These are phyloP conservation scores for Hymenoscyphus fraxineus DNA, from an alignment of 2,329 filamentous ascomycete species.

Conservation along the genomic window DNA sequence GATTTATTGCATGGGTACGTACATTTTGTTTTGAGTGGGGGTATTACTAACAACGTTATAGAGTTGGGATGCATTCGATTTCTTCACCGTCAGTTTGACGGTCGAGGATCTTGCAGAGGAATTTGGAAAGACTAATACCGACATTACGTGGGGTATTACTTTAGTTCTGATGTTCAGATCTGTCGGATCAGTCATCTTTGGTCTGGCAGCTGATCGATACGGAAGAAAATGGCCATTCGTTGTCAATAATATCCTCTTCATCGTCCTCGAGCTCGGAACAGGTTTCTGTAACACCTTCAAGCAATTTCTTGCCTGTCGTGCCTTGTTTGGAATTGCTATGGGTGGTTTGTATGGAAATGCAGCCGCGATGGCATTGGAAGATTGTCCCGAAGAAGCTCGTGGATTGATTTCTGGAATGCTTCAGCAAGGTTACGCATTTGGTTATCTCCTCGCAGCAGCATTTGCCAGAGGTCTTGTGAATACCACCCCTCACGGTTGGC, in stretches of 20 bases:
- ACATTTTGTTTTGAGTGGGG: slow-evolving; percentile 52
- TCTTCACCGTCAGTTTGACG: slow-evolving; percentile 76
- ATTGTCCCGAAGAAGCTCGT: slow-evolving; percentile 45
- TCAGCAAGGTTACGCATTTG: slow-evolving; percentile 77
- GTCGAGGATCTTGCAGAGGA: slow-evolving; percentile 64
- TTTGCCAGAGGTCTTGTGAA: slow-evolving; percentile 65
- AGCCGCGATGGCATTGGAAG: slow-evolving; percentile 74
- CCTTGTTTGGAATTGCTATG: slow-evolving; percentile 78
- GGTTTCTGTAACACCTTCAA: slow-evolving; percentile 69
- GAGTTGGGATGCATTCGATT: slow-evolving; percentile 61
- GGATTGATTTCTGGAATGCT: slow-evolving; percentile 79
- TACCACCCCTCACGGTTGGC: slow-evolving; percentile 76
- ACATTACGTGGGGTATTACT: slow-evolving; percentile 72
- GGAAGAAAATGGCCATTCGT: slow-evolving; percentile 81
- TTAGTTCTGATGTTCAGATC: slow-evolving; percentile 64
- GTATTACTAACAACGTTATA: not conserved
- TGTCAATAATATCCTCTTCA: slow-evolving; percentile 69
- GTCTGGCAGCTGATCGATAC: slow-evolving; percentile 72
- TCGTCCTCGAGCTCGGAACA: slow-evolving; percentile 66
- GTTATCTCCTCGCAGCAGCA: slow-evolving; percentile 72
- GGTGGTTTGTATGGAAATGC: slow-evolving; percentile 77
- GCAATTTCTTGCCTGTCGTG: slow-evolving; percentile 67
- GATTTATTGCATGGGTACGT: slow-evolving; percentile 63
- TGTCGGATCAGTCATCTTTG: slow-evolving; percentile 71
- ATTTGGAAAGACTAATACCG: slow-evolving; percentile 58